These are phyloP conservation scores for Thalassiosira mediterranea DNA, from an alignment of 352 stramenopile species.

Conservation along the genomic window DNA sequence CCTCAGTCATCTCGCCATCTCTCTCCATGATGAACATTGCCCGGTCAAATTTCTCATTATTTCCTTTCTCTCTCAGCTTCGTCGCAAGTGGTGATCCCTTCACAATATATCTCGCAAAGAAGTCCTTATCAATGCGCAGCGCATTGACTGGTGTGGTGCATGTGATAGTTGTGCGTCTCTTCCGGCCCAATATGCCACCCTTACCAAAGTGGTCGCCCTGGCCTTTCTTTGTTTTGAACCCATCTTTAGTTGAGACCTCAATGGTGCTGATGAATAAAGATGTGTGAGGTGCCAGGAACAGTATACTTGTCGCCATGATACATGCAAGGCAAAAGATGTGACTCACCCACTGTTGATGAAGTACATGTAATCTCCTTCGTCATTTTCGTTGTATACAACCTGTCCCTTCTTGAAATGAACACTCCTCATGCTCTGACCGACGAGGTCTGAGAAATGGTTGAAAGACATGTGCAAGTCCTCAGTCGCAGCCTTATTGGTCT, in stretches of 20 bases:
- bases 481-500: constrained; percentile 29
- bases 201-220: constrained; percentile 81
- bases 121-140: constrained; percentile 49
- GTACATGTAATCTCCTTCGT: constrained; percentile 81
- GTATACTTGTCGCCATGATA: too few relatives aligned
- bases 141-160: constrained; percentile 60
- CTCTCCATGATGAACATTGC: constrained; percentile 61
- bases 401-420: constrained; percentile 73
- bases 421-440: constrained; percentile 77
- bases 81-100: constrained; percentile 40
- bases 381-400: constrained; percentile 74
- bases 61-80: constrained; percentile 53
- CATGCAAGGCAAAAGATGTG: too few relatives aligned
- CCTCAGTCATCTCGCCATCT: constrained; percentile 61
- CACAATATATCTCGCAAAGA: constrained; percentile 56
- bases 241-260: constrained; percentile 59
- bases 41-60: constrained; percentile 59
- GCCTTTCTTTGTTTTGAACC: constrained; percentile 69
- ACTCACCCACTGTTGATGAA: constrained; percentile 84
- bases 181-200: constrained; percentile 64
- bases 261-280: too few relatives aligned
- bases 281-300: too few relatives aligned
- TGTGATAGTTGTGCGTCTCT: constrained; percentile 60
- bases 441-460: constrained; percentile 69
- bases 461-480: constrained; percentile 57